These are phyloP conservation scores for Camelina sativa DNA, from an alignment of 345 rosid species.

Conservation along the genomic window DNA sequence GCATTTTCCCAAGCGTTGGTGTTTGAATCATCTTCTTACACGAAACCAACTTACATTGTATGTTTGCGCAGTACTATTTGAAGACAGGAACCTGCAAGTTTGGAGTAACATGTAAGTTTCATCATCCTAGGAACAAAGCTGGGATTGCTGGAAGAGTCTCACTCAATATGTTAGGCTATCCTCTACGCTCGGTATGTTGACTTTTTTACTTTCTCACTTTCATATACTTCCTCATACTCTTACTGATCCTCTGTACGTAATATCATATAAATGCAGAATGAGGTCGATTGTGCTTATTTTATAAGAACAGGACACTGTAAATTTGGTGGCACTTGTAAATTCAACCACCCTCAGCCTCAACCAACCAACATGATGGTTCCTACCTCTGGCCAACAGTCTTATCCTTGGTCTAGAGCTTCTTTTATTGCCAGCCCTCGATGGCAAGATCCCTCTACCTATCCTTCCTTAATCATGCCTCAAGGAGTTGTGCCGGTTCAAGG, in stretches of 20 bases:
- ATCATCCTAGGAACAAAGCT: conserved; percentile 97
- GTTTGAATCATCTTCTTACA: conserved; percentile 7
- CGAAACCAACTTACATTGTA: conserved; percentile 26
- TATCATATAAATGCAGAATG: conserved; percentile 58
- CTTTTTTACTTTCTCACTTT: not conserved
- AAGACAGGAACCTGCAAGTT: conserved; percentile 99
- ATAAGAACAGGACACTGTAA: conserved; percentile 98
- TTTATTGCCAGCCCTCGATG: conserved; percentile 92
- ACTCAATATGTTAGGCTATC: conserved; percentile 90
- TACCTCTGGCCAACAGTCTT: conserved; percentile 74
- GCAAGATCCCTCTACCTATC: conserved; percentile 89
- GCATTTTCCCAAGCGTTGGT: conserved; percentile 15
- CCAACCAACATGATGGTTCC: conserved; percentile 90
- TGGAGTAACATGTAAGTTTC: conserved; percentile 99
- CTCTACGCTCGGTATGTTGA: conserved; percentile 76
- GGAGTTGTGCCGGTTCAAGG: conserved; percentile 91
- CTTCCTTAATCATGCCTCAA: conserved; percentile 85
- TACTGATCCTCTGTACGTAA: conserved; percentile 16
- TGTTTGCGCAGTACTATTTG: conserved; percentile 71
- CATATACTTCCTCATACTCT: not conserved
- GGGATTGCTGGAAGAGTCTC: conserved; percentile 91
- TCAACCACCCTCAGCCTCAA: conserved; percentile 97
- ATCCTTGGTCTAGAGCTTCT: conserved; percentile 92
- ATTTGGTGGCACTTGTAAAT: conserved; percentile 92
- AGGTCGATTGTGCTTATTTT: conserved; percentile 88